These are phyloP conservation scores for Rheum nobile DNA, from an alignment of 148 eudicot species.

Conservation along the genomic window DNA sequence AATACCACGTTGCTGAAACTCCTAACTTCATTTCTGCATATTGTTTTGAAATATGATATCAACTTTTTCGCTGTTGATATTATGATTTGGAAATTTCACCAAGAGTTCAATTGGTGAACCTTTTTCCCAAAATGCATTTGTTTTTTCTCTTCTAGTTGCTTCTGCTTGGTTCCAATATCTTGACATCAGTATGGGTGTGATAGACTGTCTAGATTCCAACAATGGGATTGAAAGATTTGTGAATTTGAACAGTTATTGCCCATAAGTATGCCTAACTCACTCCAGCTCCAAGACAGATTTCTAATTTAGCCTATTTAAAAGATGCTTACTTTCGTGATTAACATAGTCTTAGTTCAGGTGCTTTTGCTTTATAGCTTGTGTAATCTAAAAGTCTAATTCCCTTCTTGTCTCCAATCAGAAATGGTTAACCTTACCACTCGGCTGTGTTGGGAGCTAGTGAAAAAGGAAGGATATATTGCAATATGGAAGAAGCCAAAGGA, in stretches of 20 bases:
- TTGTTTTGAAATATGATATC: not conserved
- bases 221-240: not conserved
- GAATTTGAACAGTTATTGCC: not conserved
- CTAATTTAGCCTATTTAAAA: not conserved
- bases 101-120: not conserved
- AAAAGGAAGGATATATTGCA: slow-evolving; percentile 89
- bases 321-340: not conserved
- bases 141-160: not conserved
- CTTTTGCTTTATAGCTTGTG: not conserved
- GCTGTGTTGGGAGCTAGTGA: slow-evolving; percentile 90
- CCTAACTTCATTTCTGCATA: not conserved
- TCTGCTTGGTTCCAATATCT: not conserved
- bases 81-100: not conserved
- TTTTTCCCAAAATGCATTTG: not conserved
- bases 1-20: not conserved
- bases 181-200: not conserved
- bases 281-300: not conserved
- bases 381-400: not conserved
- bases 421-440: slow-evolving; percentile 80
- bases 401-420: slow-evolving; percentile 32
- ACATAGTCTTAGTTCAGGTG: not conserved
- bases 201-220: not conserved
- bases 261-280: not conserved
- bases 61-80: not conserved
- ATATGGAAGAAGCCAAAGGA: slow-evolving; percentile 96